Evolutionary conservation across 352 stramenopile genomes (phyloP).

Genomic region (Albugo candida): DNA sequence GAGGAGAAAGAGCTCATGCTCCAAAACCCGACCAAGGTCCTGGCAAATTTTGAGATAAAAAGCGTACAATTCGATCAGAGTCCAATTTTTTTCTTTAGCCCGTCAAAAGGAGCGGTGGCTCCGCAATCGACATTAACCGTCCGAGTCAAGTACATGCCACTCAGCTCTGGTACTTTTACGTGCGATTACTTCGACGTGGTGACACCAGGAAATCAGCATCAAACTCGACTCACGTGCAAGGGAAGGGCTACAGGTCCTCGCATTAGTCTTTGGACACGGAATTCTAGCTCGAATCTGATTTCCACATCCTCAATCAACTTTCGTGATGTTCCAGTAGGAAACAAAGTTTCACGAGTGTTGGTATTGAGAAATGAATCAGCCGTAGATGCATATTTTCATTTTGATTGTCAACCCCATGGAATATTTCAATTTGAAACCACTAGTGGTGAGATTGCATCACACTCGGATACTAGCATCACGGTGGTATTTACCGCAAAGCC

Average conservation of each 20-base stretch:
- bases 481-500: slow-evolving; percentile 50
- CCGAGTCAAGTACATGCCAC: slow-evolving; percentile 56
- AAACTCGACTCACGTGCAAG: slow-evolving; percentile 37
- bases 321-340: slow-evolving; percentile 56
- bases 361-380: slow-evolving; percentile 68
- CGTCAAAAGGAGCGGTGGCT: slow-evolving; percentile 35
- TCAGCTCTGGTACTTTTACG: slow-evolving; percentile 72
- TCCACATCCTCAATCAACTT: slow-evolving; percentile 76
- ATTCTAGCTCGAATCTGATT: slow-evolving; percentile 46
- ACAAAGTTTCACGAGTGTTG: slow-evolving; percentile 39
- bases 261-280: slow-evolving; percentile 73
- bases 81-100: slow-evolving; percentile 69
- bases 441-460: slow-evolving; percentile 55
- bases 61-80: slow-evolving; percentile 72
- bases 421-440: slow-evolving; percentile 76
- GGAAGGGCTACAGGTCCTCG: slow-evolving; percentile 31
- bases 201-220: slow-evolving; percentile 70
- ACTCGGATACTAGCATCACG: slow-evolving; percentile 58
- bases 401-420: slow-evolving; percentile 45
- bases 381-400: slow-evolving; percentile 51
- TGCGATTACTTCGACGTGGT: slow-evolving; percentile 81
- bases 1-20: slow-evolving; percentile 73
- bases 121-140: slow-evolving; percentile 54
- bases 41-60: slow-evolving; percentile 48
- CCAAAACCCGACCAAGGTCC: slow-evolving; percentile 80